phyloP scores from a whole-genome alignment of 140 eudicot genomes.

The Bidens hawaiensis region DNA sequence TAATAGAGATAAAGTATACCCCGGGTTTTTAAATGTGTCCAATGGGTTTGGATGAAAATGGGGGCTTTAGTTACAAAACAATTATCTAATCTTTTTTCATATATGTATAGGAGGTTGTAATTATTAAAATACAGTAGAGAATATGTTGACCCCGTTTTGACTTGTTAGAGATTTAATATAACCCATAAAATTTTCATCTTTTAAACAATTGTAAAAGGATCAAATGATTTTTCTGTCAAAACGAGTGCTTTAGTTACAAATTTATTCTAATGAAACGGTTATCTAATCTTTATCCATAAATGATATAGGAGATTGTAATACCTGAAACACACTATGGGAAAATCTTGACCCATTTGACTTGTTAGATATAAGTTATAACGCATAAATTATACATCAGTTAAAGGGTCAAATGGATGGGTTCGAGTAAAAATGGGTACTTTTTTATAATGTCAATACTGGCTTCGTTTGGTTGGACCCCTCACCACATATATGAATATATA shows the following conservation, averaged over 20 bases:
- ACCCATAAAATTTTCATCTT: neutral
- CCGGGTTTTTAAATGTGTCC: neutral
- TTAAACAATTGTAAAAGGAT: neutral
- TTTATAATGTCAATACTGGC: neutral
- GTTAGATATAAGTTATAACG: too few species aligned
- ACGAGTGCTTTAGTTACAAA: neutral
- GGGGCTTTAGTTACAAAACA: neutral
- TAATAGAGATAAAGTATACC: too few species aligned
- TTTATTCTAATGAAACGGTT: neutral
- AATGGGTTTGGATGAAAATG: neutral
- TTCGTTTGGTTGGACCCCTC: neutral
- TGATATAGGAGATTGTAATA: constrained; percentile 1
- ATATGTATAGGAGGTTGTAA: neutral
- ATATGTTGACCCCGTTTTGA: neutral
- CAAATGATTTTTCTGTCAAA: neutral
- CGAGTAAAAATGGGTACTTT: neutral
- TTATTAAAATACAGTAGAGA: neutral
- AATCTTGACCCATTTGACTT: neutral
- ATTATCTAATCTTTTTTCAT: neutral
- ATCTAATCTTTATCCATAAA: neutral
- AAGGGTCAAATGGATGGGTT: too few species aligned
- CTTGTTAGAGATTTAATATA: neutral
- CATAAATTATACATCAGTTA: too few species aligned
- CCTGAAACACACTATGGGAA: neutral
- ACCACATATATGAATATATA: neutral